Percentiles rank a stretch among this genome's conserved stretches.
These are phyloP conservation scores for Periglandula ipomoeae DNA, from an alignment of 2,329 filamentous ascomycete species.

Conservation along the genomic window DNA sequence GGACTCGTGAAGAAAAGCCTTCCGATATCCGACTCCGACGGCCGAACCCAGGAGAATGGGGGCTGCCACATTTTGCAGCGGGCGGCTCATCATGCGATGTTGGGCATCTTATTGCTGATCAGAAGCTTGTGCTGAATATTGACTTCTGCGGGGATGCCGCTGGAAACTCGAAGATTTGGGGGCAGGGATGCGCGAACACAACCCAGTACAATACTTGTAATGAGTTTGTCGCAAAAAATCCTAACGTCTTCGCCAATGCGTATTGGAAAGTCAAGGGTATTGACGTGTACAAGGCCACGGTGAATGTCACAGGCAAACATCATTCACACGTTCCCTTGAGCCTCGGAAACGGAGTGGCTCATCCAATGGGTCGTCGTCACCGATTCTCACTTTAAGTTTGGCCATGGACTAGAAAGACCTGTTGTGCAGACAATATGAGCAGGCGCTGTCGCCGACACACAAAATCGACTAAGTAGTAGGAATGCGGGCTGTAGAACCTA, in stretches of 20 bases:
- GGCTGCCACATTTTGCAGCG: slow-evolving; percentile 52
- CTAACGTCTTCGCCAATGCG: slow-evolving; percentile 25
- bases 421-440: too few species aligned
- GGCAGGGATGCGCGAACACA: slow-evolving; percentile 14
- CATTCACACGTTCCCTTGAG: too few species aligned
- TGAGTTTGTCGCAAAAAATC: slow-evolving; percentile 27
- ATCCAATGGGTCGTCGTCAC: too few species aligned
- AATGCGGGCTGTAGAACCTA: too few species aligned
- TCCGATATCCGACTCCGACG: slow-evolving; percentile 25
- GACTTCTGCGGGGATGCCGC: slow-evolving; percentile 64
- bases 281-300: slow-evolving; percentile 19
- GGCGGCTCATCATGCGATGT: slow-evolving; percentile 53
- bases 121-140: slow-evolving; percentile 68
- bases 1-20: slow-evolving; percentile 23
- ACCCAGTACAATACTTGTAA: slow-evolving; percentile 20
- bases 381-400: too few species aligned
- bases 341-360: too few species aligned
- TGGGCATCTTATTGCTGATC: slow-evolving; percentile 48
- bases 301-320: too few species aligned
- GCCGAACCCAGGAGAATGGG: slow-evolving; percentile 58
- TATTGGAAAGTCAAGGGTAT: slow-evolving; percentile 38
- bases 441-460: too few species aligned
- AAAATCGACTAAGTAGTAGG: too few species aligned
- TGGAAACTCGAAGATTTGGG: slow-evolving; percentile 17
- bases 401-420: too few species aligned